These are phyloP conservation scores for Arachnopeziza araneosa DNA, from an alignment of 2,329 filamentous ascomycete genomes.

Conservation along the genomic window DNA sequence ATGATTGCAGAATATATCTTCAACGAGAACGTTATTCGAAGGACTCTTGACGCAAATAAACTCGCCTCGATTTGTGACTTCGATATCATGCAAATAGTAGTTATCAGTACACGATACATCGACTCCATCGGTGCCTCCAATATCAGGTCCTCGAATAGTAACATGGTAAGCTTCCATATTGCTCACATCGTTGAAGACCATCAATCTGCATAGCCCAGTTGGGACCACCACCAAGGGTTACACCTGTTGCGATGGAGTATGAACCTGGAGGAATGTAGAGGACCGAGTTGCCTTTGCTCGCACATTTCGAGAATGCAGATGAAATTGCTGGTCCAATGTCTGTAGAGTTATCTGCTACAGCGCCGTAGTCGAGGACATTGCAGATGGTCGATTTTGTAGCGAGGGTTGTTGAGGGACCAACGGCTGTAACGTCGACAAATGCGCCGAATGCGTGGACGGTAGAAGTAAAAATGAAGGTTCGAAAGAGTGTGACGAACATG, in stretches of 20 bases:
- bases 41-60: constrained; percentile 36
- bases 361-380: constrained; percentile 32
- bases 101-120: constrained; percentile 33
- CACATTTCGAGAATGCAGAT: constrained; percentile 27
- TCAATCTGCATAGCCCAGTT: constrained; percentile 34
- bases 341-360: constrained; percentile 28
- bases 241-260: constrained; percentile 14
- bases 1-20: constrained; percentile 34
- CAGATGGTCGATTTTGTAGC: constrained; percentile 27
- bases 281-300: constrained; percentile 17
- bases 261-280: constrained; percentile 16
- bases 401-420: constrained; percentile 29
- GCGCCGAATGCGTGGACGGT: constrained; percentile 1
- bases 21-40: constrained; percentile 32
- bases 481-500: background rate
- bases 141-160: constrained; percentile 33
- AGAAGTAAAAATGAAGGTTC: constrained; percentile 9
- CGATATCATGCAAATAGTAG: constrained; percentile 34
- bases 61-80: constrained; percentile 34
- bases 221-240: constrained; percentile 24
- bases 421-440: constrained; percentile 10
- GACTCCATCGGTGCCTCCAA: constrained; percentile 35
- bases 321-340: constrained; percentile 29
- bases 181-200: constrained; percentile 32
- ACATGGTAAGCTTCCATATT: constrained; percentile 36